Evolutionary conservation across 176 grass and related monocot genomes (phyloP), one percentile per base, ranked within the genome.

Genomic region (Bromus sterilis): DNA sequence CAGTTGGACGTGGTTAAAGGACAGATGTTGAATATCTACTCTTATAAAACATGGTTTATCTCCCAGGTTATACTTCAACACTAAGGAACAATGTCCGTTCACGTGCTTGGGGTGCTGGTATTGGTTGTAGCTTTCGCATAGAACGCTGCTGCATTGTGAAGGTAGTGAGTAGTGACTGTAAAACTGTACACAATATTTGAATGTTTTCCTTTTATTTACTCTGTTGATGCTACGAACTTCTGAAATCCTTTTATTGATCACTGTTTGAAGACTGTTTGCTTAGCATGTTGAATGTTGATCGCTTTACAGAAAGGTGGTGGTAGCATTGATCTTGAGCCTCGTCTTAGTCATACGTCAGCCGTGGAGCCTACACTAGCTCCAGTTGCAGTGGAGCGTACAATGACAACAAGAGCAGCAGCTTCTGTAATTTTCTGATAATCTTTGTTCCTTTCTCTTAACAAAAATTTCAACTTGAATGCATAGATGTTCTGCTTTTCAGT

Each of bases 11-110:
- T 60, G 34, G 40, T 72, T 79, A 28, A 49, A 62, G 34, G 15
- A 76, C 26, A 65, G 43, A 69, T 34, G 35, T 70, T 73, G 35
- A 75, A 88, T 21, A 46, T 28, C 18, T 43, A 69, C 30, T 82
- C 24, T 29, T 82, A 76, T 82, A 51, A 79, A 80, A 39, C 41
- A 89, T 73, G 30, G 7, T 86, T 57, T 86, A 35, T 79, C 32
- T 79, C 28, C 24, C 71, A 99, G 96, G 90, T 37, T 99, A 99
- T 81, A 90, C 91, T 86, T 99, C 96, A 82, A 93, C 93, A 65
- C 80, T 99, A 67, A 86, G 93, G 85, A 99, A 99, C 67, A 99
- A 99, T 85, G 96, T 99, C 13, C 93, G 96, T 28, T 99, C 96
- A 66, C 96, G 96, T 84, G 96, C 96, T 77, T 99, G 96, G 96